Conservation (phyloP, 352 stramenopile genomes). For the Thalassiosira mediterranea region DNA sequence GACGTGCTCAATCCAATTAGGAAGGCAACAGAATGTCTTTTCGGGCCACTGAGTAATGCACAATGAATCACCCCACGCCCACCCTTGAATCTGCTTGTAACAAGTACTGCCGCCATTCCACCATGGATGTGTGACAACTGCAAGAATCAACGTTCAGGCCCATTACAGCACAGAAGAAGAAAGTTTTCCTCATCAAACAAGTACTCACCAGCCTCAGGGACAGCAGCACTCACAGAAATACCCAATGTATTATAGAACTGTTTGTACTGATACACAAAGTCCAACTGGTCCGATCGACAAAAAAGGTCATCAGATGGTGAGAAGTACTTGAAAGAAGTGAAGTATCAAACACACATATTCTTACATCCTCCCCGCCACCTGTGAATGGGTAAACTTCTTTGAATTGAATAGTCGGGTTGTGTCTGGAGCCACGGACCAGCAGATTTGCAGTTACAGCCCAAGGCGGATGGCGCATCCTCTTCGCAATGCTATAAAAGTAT, state of each 20-base stretch:
- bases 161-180: too few species aligned
- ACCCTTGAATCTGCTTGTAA: slow-evolving; percentile 49
- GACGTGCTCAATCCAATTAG: slow-evolving; percentile 42
- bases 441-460: slow-evolving; percentile 64
- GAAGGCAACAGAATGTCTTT: slow-evolving; percentile 37
- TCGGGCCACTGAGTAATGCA: slow-evolving; percentile 32
- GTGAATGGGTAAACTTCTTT: slow-evolving; percentile 51
- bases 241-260: slow-evolving; percentile 9
- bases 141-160: too few species aligned
- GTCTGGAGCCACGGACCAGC: slow-evolving; percentile 20
- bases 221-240: slow-evolving; percentile 11
- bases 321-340: too few species aligned
- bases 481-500: slow-evolving; percentile 50
- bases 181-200: too few species aligned
- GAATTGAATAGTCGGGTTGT: slow-evolving; percentile 46
- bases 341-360: too few species aligned
- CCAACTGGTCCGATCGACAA: too few species aligned
- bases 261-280: slow-evolving; percentile 52
- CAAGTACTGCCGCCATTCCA: slow-evolving; percentile 42
- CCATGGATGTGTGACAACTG: slow-evolving; percentile 45
- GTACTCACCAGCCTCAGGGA: too few species aligned
- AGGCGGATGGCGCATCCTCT: slow-evolving; percentile 19
- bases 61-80: slow-evolving; percentile 36
- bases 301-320: too few species aligned
- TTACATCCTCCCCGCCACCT: slow-evolving; percentile 62